Evolutionary conservation across 371 early-diverging fungal genomes (phyloP).

Genomic region (Funneliformis caledonium): DNA sequence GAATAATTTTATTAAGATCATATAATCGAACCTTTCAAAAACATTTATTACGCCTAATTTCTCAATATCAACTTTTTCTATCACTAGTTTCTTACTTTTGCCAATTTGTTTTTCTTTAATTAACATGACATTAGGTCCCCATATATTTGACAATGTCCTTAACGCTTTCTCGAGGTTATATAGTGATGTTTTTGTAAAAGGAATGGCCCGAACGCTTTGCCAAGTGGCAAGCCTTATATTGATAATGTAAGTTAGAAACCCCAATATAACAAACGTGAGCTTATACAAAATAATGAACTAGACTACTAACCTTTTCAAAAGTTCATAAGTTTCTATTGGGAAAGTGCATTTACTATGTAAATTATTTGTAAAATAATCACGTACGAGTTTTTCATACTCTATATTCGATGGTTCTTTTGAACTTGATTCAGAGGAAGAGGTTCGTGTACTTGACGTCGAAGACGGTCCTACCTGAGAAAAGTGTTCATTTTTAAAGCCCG

Average conservation of each 20-base stretch:
- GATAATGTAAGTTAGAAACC: not conserved
- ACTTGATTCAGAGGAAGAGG: not conserved
- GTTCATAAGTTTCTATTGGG: slow-evolving; percentile 15
- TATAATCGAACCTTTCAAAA: slow-evolving; percentile 33
- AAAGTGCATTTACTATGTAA: not conserved
- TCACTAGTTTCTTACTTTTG: slow-evolving; percentile 6
- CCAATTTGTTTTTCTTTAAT: slow-evolving; percentile 30
- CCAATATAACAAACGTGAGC: not conserved
- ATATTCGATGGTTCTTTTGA: not conserved
- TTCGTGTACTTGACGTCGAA: not conserved
- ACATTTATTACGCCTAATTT: slow-evolving; percentile 19
- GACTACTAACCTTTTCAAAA: slow-evolving; percentile 26
- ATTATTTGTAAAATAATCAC: slow-evolving; percentile 25
- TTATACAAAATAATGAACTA: not conserved
- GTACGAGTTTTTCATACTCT: slow-evolving; percentile 4
- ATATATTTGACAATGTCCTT: slow-evolving; percentile 28
- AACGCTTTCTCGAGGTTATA: slow-evolving; percentile 34
- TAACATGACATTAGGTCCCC: slow-evolving; percentile 37
- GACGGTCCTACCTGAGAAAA: not conserved
- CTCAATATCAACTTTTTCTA: slow-evolving; percentile 26
- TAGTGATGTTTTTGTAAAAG: slow-evolving; percentile 34
- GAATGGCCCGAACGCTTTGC: slow-evolving; percentile 6
- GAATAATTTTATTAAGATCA: not conserved
- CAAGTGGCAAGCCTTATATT: slow-evolving; percentile 31
- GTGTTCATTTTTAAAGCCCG: not conserved